A percentile compares a stretch with the other conserved stretches of the same genome.
Evolutionary conservation across 306 rosid genomes (phyloP).

Genomic region (Geum urbanum): DNA sequence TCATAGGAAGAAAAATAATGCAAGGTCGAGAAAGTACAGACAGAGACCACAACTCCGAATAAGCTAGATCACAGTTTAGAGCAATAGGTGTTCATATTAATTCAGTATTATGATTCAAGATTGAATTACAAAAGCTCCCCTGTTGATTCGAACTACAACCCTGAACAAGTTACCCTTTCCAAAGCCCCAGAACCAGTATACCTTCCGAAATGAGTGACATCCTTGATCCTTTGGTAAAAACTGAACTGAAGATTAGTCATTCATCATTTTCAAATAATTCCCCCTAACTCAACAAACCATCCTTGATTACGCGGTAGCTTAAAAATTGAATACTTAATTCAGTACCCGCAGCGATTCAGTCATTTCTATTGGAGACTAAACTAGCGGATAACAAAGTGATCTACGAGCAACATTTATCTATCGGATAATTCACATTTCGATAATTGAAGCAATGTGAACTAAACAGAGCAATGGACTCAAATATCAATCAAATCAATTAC

Average conservation of each 20-base stretch:
- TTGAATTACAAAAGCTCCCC: too few relatives aligned
- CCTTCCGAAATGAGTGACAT: neutral
- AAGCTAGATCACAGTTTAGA: neutral
- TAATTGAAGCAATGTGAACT: neutral
- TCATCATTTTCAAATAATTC: neutral
- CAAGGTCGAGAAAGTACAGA: too few relatives aligned
- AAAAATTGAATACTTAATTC: neutral
- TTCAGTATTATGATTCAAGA: too few relatives aligned
- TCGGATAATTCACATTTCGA: neutral
- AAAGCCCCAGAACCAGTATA: neutral
- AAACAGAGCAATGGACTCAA: neutral
- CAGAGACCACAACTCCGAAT: too few relatives aligned
- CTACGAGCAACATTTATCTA: neutral
- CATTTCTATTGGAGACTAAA: neutral
- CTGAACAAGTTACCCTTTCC: neutral
- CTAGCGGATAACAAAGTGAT: neutral
- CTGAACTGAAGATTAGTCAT: neutral
- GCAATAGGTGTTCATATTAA: neutral
- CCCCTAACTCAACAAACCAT: neutral
- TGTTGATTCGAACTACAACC: neutral
- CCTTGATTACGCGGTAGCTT: slow-evolving; percentile 5
- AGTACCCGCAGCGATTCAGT: neutral
- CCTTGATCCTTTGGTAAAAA: neutral
- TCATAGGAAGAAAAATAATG: too few relatives aligned
- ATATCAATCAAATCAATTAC: neutral